These are phyloP conservation scores for Asterochloris sp. DNA, from an alignment of 139 green algal genomes.

Conservation along the genomic window DNA sequence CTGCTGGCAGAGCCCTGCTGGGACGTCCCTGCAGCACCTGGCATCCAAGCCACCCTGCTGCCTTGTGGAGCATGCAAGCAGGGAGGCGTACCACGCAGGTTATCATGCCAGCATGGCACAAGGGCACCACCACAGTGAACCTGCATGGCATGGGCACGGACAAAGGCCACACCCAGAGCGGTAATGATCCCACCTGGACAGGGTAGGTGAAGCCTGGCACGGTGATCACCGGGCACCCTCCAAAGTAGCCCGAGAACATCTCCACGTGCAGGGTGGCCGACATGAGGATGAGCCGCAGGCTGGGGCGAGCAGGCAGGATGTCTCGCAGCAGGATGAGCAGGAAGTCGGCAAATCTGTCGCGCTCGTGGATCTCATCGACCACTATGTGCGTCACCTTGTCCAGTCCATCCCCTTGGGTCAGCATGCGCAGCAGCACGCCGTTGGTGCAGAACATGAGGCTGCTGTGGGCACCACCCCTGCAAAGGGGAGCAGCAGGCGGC, in stretches of 20 bases:
- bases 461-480: constrained; percentile 21
- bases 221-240: constrained; percentile 62
- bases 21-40: too few relatives aligned
- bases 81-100: too few relatives aligned
- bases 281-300: constrained; percentile 85
- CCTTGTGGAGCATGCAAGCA: too few relatives aligned
- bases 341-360: constrained; percentile 75
- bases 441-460: constrained; percentile 76
- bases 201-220: constrained; percentile 88
- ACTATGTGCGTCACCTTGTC: constrained; percentile 48
- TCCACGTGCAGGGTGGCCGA: constrained; percentile 74
- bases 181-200: constrained; percentile 51
- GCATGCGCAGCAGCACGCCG: constrained; percentile 69
- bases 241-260: constrained; percentile 68
- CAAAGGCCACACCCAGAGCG: too few relatives aligned
- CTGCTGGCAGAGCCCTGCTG: constrained; percentile 16
- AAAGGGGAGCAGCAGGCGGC: neutral
- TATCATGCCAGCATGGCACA: too few relatives aligned
- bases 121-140: too few relatives aligned
- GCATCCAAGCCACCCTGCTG: too few relatives aligned
- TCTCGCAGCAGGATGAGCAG: constrained; percentile 63
- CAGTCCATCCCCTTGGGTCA: constrained; percentile 39
- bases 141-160: too few relatives aligned
- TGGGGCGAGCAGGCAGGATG: constrained; percentile 55
- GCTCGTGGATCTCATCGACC: constrained; percentile 67